These are phyloP conservation scores for Cladorrhinum samala DNA, from an alignment of 495 filamentous ascomycete species.

Conservation along the genomic window DNA sequence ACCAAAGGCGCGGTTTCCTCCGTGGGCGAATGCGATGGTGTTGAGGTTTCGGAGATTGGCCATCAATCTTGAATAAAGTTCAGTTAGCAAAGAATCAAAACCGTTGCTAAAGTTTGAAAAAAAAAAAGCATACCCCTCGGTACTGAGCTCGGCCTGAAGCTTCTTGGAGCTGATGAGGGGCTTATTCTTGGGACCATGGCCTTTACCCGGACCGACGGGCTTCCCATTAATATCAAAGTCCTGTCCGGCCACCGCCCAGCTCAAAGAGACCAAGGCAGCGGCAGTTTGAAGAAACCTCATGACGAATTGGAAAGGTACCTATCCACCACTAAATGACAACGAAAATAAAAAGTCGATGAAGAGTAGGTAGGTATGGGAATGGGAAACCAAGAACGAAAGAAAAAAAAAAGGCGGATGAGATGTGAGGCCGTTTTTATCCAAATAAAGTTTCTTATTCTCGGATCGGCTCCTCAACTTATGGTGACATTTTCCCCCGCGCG, in stretches of 20 bases:
- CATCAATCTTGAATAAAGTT: conserved; percentile 6
- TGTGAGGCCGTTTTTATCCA: not conserved
- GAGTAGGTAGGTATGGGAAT: not conserved
- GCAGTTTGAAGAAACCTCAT: conserved; percentile 3
- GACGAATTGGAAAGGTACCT: not conserved
- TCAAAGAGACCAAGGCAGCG: not conserved
- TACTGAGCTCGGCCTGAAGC: conserved; percentile 2
- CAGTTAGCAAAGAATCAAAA: not conserved
- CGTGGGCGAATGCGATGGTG: conserved; percentile 36
- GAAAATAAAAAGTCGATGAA: not conserved
- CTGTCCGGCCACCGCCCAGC: not conserved
- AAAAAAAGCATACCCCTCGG: not conserved
- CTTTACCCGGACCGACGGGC: not conserved
- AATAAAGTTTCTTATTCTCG: not conserved
- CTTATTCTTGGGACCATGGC: conserved; percentile 1
- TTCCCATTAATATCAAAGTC: not conserved
- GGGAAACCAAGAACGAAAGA: not conserved
- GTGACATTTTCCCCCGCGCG: no score
- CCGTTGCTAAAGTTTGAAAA: not conserved
- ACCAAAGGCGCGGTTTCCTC: conserved; percentile 45
- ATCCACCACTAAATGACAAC: not conserved
- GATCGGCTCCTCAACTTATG: not conserved
- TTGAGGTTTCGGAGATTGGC: conserved; percentile 24
- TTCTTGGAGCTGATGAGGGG: conserved; percentile 6
- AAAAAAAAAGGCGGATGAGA: not conserved